Conservation (phyloP, 177 flowering plant species). For the Vitis hybrid region DNA sequence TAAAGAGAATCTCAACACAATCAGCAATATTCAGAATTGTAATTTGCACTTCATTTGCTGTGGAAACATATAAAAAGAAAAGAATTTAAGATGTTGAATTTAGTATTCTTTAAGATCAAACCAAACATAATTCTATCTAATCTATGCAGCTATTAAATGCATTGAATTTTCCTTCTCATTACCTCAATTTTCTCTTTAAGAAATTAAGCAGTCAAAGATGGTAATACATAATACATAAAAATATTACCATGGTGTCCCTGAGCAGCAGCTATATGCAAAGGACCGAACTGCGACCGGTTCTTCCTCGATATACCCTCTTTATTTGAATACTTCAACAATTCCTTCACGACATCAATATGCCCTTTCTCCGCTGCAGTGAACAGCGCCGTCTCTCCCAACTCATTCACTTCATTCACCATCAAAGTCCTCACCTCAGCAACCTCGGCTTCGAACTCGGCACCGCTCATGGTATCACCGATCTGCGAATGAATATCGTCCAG, state of each 20-base stretch:
- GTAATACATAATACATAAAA: not conserved
- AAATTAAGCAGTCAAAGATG: not conserved
- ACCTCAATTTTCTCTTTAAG: no score
- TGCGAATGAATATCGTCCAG: slow-evolving; percentile 46
- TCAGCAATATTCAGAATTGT: no score
- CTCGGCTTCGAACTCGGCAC: slow-evolving; percentile 48
- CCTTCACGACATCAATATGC: slow-evolving; percentile 57
- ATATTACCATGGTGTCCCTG: slow-evolving; percentile 60
- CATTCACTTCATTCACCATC: slow-evolving; percentile 64
- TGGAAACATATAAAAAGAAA: no score
- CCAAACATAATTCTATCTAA: no score
- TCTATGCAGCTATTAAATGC: no score
- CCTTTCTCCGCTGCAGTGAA: slow-evolving; percentile 62
- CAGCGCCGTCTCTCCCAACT: slow-evolving; percentile 61
- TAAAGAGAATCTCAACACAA: not conserved
- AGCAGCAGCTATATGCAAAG: slow-evolving; percentile 59
- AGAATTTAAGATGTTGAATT: no score
- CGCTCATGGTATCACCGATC: slow-evolving; percentile 44
- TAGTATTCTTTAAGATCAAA: no score
- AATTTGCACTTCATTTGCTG: no score
- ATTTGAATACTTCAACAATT: slow-evolving; percentile 50
- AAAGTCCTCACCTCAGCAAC: slow-evolving; percentile 51
- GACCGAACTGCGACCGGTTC: slow-evolving; percentile 48
- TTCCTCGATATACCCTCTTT: slow-evolving; percentile 43
- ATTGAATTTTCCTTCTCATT: no score